Evolutionary conservation across 2,329 filamentous ascomycete genomes (phyloP).

Genomic region (Cladosporium sp.): DNA sequence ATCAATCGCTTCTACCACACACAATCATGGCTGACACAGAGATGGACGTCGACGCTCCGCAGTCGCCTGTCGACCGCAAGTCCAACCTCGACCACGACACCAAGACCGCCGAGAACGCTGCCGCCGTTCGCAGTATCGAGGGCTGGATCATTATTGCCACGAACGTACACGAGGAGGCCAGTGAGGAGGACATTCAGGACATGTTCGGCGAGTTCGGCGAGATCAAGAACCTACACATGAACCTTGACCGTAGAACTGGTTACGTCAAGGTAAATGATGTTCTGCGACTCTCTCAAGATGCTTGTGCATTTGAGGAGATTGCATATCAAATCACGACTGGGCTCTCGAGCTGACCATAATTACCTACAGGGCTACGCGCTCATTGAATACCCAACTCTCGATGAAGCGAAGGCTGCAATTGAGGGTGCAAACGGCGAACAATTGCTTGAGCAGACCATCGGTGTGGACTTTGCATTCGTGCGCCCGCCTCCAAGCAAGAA

Average conservation of each 20-base stretch:
- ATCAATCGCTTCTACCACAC: neutral
- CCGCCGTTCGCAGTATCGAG: slow-evolving; percentile 79
- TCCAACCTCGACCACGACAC: slow-evolving; percentile 48
- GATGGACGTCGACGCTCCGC: slow-evolving; percentile 56
- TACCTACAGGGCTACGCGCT: slow-evolving; percentile 67
- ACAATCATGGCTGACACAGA: slow-evolving; percentile 36
- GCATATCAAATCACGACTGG: neutral
- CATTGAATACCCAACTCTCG: slow-evolving; percentile 76
- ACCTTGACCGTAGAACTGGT: slow-evolving; percentile 74
- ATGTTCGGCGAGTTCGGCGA: slow-evolving; percentile 79
- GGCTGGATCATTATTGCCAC: slow-evolving; percentile 86
- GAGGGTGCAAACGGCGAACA: slow-evolving; percentile 72
- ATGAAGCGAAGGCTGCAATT: slow-evolving; percentile 76
- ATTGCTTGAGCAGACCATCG: slow-evolving; percentile 73
- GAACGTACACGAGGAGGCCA: slow-evolving; percentile 82
- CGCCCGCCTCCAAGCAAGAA: slow-evolving; percentile 64
- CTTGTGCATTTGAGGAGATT: neutral
- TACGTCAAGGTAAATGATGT: slow-evolving; percentile 68
- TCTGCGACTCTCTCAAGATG: neutral
- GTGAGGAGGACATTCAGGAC: slow-evolving; percentile 76
- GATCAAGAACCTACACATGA: slow-evolving; percentile 81
- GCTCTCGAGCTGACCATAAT: too few relatives aligned
- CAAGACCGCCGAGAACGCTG: slow-evolving; percentile 68
- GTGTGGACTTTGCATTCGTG: slow-evolving; percentile 82
- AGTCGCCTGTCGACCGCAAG: slow-evolving; percentile 28